phyloP scores from a whole-genome alignment of 2,329 filamentous ascomycete species.

The Teratosphaeria destructans region DNA sequence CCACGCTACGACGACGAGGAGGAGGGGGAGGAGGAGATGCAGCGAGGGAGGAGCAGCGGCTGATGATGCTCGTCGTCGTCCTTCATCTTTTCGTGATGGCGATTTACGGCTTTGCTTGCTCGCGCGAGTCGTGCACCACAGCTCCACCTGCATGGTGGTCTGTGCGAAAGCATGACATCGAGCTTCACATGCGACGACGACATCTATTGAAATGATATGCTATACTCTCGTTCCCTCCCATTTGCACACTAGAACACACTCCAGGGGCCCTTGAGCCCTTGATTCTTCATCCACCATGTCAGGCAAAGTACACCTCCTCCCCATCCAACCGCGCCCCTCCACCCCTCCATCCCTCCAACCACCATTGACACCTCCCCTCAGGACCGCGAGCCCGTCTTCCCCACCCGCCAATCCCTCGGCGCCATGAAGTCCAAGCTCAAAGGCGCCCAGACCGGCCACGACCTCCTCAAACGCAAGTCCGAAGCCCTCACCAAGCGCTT shows the following conservation, averaged over 20 bases:
- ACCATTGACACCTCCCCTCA: conserved; percentile 30
- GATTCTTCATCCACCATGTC: background rate
- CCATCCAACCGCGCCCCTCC: background rate
- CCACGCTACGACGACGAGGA: background rate
- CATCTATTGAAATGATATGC: background rate
- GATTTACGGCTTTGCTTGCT: background rate
- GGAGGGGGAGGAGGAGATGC: background rate
- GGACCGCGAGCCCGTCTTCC: conserved; percentile 94
- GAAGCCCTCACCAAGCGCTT: conserved; percentile 84
- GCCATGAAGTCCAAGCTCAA: conserved; percentile 98
- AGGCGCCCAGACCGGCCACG: conserved; percentile 67
- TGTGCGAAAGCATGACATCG: background rate
- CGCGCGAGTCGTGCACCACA: background rate
- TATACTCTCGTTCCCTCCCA: background rate
- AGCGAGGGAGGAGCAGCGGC: no score
- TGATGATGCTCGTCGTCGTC: no score
- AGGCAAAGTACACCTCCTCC: background rate
- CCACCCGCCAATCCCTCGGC: conserved; percentile 91
- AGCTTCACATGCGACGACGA: background rate
- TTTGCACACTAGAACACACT: background rate
- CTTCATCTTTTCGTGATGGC: background rate
- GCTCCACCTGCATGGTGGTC: background rate
- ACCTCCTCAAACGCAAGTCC: conserved; percentile 91
- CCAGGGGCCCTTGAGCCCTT: background rate
- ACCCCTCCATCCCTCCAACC: background rate